Conservation (phyloP, 1,284 basidiomycete genomes). For the Leccinum subrobustum region DNA sequence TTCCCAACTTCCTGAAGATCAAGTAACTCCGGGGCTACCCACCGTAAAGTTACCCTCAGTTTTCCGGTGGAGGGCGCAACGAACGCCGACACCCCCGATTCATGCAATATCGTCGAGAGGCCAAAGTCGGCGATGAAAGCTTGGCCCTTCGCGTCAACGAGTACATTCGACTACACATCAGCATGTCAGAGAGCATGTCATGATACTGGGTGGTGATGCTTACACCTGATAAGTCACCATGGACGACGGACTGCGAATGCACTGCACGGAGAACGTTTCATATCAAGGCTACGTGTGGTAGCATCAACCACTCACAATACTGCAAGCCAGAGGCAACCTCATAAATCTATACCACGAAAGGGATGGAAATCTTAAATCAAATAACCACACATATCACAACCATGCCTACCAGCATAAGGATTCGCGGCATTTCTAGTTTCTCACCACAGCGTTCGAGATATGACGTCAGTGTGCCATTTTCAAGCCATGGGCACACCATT, state of each 20-base stretch:
- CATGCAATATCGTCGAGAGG: slow-evolving; percentile 14
- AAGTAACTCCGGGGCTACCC: slow-evolving; percentile 11
- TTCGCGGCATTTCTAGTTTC: neutral
- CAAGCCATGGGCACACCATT: slow-evolving; percentile 16
- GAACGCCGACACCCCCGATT: slow-evolving; percentile 1
- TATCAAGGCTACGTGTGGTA: neutral
- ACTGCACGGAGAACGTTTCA: neutral
- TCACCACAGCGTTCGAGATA: slow-evolving; percentile 3
- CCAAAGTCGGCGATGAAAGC: slow-evolving; percentile 16
- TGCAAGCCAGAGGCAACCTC: slow-evolving; percentile 12
- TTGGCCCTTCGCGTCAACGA: slow-evolving; percentile 6
- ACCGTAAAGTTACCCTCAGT: slow-evolving; percentile 3
- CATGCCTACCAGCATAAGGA: slow-evolving; percentile 8
- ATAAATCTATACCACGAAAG: slow-evolving; percentile 3
- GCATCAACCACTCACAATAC: slow-evolving; percentile 5
- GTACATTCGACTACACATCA: slow-evolving; percentile 11
- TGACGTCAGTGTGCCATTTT: slow-evolving; percentile 11
- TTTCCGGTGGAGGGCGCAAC: neutral
- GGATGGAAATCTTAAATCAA: neutral
- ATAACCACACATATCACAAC: neutral
- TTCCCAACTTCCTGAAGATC: neutral
- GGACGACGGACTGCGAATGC: slow-evolving; percentile 9
- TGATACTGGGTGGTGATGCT: neutral
- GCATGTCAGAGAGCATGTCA: neutral
- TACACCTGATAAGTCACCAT: slow-evolving; percentile 14